phyloP scores from a whole-genome alignment of 768 basidiomycete genomes.

The Lactarius psammicola region DNA sequence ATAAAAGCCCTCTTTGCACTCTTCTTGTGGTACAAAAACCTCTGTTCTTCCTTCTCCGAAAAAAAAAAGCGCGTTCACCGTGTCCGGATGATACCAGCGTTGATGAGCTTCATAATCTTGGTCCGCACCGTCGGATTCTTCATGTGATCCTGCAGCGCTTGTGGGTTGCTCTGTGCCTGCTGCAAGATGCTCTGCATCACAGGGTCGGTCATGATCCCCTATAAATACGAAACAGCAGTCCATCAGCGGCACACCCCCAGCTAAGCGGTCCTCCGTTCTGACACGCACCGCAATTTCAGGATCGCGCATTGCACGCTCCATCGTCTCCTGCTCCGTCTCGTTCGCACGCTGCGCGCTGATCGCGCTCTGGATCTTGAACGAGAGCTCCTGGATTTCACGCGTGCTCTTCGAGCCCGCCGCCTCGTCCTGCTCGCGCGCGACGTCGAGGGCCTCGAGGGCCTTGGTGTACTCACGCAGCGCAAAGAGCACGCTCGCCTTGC shows the following conservation, averaged over 20 bases:
- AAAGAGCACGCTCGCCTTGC: conserved; percentile 81
- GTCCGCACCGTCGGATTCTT: conserved; percentile 79
- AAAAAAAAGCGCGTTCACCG: conserved; percentile 46
- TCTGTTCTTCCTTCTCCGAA: background rate
- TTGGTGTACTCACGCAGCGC: conserved; percentile 91
- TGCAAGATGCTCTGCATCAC: conserved; percentile 94
- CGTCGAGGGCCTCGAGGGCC: conserved; percentile 80
- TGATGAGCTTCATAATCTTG: conserved; percentile 88
- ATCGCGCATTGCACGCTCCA: conserved; percentile 94
- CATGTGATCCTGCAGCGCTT: conserved; percentile 92
- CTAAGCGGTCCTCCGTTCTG: background rate
- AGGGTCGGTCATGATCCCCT: conserved; percentile 87
- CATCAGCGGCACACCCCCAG: background rate
- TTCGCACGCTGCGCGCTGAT: conserved; percentile 72
- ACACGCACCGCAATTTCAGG: conserved; percentile 85
- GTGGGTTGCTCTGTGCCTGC: conserved; percentile 88
- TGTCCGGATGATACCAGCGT: conserved; percentile 91
- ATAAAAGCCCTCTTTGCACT: background rate
- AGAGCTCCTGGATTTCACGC: conserved; percentile 76
- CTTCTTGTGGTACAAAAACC: background rate
- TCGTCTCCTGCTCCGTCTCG: conserved; percentile 90
- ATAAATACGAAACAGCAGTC: conserved; percentile 1
- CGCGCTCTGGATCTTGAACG: conserved; percentile 78
- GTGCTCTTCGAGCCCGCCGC: conserved; percentile 66
- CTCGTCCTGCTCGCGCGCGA: conserved; percentile 74